Percentiles rank a stretch among this genome's conserved stretches.
Conservation (phyloP, 225 moss, liverwort and hornwort species). For the Rhytidiadelphus loreus region DNA sequence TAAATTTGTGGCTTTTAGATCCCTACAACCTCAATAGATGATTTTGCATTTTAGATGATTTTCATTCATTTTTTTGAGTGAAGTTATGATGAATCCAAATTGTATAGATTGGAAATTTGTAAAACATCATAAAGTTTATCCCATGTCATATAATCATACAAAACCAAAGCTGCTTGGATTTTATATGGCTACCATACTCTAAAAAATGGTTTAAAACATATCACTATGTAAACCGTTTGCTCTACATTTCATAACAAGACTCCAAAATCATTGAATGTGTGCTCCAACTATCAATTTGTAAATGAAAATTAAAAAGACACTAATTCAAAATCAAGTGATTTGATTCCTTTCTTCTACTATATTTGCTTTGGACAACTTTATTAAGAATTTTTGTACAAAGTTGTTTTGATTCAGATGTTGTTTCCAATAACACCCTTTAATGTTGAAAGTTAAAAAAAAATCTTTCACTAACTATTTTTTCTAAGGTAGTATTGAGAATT, state of each 20-base stretch:
- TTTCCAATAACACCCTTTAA: neutral
- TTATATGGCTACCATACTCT: too few relatives aligned
- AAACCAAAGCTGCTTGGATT: too few relatives aligned
- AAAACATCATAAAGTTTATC: too few relatives aligned
- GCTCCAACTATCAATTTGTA: too few relatives aligned
- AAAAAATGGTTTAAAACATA: too few relatives aligned
- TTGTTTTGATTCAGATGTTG: rapidly evolving
- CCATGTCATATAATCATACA: too few relatives aligned
- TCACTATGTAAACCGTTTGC: too few relatives aligned
- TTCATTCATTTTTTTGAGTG: neutral
- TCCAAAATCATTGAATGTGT: too few relatives aligned
- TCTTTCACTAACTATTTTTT: neutral
- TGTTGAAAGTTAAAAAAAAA: neutral
- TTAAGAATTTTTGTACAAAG: neutral
- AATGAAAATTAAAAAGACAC: too few relatives aligned
- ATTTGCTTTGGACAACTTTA: neutral
- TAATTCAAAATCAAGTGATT: neutral
- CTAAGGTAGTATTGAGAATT: neutral
- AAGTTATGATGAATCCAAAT: neutral
- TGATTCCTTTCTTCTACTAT: neutral
- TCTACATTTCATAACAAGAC: too few relatives aligned
- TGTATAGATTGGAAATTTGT: too few relatives aligned
- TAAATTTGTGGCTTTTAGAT: neutral
- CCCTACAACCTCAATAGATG: too few relatives aligned
- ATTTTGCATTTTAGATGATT: neutral